These are phyloP conservation scores for Tricholoma saponaceum DNA, from an alignment of 768 basidiomycete genomes.

Conservation along the genomic window DNA sequence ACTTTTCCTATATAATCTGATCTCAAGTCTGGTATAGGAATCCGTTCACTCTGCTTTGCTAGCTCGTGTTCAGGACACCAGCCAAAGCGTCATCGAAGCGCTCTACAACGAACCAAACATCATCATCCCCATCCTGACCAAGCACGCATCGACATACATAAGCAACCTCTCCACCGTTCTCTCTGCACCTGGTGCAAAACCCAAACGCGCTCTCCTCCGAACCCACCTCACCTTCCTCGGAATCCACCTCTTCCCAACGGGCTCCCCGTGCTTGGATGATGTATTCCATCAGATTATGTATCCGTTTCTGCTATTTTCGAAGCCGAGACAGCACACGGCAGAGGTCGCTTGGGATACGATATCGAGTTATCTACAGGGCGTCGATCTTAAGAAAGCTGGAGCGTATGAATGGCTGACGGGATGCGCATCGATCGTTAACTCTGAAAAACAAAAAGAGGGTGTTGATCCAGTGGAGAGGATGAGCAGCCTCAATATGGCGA, in stretches of 20 bases:
- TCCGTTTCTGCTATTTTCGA: slow-evolving; percentile 72
- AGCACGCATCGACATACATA: slow-evolving; percentile 42
- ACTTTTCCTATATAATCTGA: not conserved
- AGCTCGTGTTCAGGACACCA: slow-evolving; percentile 65
- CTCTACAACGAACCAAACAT: slow-evolving; percentile 54
- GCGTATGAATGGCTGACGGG: slow-evolving; percentile 48
- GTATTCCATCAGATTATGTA: slow-evolving; percentile 58
- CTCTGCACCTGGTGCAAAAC: slow-evolving; percentile 33
- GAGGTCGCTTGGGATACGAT: slow-evolving; percentile 73
- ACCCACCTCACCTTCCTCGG: slow-evolving; percentile 56
- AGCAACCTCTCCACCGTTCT: slow-evolving; percentile 36
- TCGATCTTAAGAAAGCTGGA: slow-evolving; percentile 9
- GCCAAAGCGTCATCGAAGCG: slow-evolving; percentile 54
- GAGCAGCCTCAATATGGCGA: slow-evolving; percentile 45
- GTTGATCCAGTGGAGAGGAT: slow-evolving; percentile 38
- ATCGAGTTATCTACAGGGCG: not conserved
- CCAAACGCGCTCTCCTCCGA: slow-evolving; percentile 48
- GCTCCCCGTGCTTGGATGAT: slow-evolving; percentile 22
- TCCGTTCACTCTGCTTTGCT: slow-evolving; percentile 61
- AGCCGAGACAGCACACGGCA: slow-evolving; percentile 61
- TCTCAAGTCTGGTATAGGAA: slow-evolving; percentile 31
- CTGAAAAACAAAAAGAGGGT: slow-evolving; percentile 27
- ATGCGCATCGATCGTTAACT: slow-evolving; percentile 43
- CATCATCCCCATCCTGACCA: slow-evolving; percentile 42
- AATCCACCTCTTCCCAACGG: slow-evolving; percentile 35